Evolutionary conservation across 2,329 filamentous ascomycete genomes (phyloP), one percentile per base, ranked within the genome.

Genomic region (Stachybotrys chartarum): DNA sequence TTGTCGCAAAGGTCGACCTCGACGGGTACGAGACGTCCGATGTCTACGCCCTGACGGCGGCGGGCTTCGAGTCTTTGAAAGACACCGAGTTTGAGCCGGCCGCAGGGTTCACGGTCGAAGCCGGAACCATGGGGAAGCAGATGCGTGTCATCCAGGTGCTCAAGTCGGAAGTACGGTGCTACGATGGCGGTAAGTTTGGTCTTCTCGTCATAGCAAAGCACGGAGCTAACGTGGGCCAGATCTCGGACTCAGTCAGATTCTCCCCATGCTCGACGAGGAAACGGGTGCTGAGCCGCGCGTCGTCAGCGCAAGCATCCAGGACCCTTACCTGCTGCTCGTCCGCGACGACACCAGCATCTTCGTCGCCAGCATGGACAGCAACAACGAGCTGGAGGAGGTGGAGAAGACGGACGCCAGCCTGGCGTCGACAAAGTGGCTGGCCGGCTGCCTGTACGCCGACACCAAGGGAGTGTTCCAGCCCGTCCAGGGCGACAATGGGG

Each of bases 11-110:
- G 71, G 78, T 83, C 8, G 80, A 84, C 51, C 72, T 83, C 18
- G 83, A 86, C 56, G 87, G 85, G 1, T 86, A 84, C 56, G 90
- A 93, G 69, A 86, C 84, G 48, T 93, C 90, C 1, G 85, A 90
- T 55, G 86, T 95, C 3, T 92, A 92, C 64, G 81, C 83, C 46
- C 76, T 93, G 45, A 88, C 86, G n/a, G 83, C 82, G 1, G 84
- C 85, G 32, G 85, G 85, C 3, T 85, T 95, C 56, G 86, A 91
- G 67, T 84, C 88, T 45, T 79, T 93, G 7, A 83, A 84, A 42
- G 90, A 87, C 45, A 91, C 91, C 0, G 94, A 99, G 65, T 97
- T 97, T 67, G 95, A 99, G 58, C 85, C 88, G 5, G 90, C 90
- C 50, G 90, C 92, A 59, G 94, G 92, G 30, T 83, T 87, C 35